Percentiles rank a stretch among this genome's conserved stretches.
phyloP scores from a whole-genome alignment of 148 eudicot species.

The Camellia japonica region DNA sequence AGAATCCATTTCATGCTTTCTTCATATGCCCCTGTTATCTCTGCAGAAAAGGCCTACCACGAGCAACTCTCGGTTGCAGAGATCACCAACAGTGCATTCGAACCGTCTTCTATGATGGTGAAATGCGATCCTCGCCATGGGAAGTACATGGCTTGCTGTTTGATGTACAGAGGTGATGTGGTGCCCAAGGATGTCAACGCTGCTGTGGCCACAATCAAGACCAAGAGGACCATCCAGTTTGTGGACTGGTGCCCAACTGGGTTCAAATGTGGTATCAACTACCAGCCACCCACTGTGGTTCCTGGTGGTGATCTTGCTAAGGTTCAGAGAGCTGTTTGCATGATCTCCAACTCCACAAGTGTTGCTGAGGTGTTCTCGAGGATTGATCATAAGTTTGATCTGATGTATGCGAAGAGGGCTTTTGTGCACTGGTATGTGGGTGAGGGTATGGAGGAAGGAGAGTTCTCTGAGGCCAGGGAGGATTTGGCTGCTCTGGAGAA shows the following conservation, averaged over 20 bases:
- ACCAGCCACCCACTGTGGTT: conserved; percentile 57
- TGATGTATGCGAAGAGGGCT: conserved; percentile 53
- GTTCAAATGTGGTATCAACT: conserved; percentile 51
- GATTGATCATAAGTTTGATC: conserved; percentile 51
- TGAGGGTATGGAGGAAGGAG: conserved; percentile 60
- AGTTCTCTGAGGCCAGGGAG: conserved; percentile 48
- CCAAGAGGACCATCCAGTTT: conserved; percentile 54
- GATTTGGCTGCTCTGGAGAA: conserved; percentile 53
- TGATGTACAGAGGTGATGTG: conserved; percentile 52
- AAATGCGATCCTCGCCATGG: conserved; percentile 51
- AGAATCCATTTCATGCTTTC: conserved; percentile 59
- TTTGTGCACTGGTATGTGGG: conserved; percentile 59
- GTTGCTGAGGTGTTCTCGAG: conserved; percentile 58
- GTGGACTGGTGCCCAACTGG: conserved; percentile 60
- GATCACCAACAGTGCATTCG: conserved; percentile 50
- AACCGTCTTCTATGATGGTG: conserved; percentile 52
- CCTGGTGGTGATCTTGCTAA: conserved; percentile 54
- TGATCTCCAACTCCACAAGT: conserved; percentile 53
- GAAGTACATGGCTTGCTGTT: conserved; percentile 54
- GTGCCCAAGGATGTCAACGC: conserved; percentile 55
- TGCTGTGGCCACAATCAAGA: conserved; percentile 49
- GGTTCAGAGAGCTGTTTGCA: conserved; percentile 54
- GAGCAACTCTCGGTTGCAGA: conserved; percentile 51
- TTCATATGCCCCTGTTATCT: conserved; percentile 46
- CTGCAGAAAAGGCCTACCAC: conserved; percentile 47